Base-by-base conservation (phyloP, 495 filamentous ascomycete genomes). In the Cercophora samala region DNA sequence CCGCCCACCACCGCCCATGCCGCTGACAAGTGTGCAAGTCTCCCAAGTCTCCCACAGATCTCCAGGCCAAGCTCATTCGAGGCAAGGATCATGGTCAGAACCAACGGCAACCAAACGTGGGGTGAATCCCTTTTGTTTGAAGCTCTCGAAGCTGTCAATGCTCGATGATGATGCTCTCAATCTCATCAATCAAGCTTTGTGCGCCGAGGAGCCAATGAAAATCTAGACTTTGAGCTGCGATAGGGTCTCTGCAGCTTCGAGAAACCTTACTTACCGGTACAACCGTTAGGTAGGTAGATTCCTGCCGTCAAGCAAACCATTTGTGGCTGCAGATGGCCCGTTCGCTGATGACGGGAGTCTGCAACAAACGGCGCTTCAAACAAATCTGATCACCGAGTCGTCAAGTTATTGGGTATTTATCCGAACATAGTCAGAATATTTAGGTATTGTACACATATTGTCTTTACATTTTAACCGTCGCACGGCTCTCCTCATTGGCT, bases 21-120 rank as follows among this genome's bases (percentile, higher is more conserved):
- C 24, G 9, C 24, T 26, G n/a, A n/a, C n/a, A n/a, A n/a, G n/a
- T n/a, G n/a, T n/a, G 23, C 58, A 5, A 26, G 54, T 18, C 11
- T 1, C 4, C 1, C 11, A 4, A 26, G 26, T 8, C 58, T 8
- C 23, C 0, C 13, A 8, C n/a, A 21, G 53, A 56, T 56, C 53
- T 56, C 53, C 17, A 46, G 29, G 60, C 60, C 60, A 62, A 42
- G 60, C 60, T 62, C 29, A 18, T 60, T 60, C 46, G 2, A 17
- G 29, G 60, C 60, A 62, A 51, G 60, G 60, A 62, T 62, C 24
- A 23, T 11, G 26, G 58, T 23, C 17, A 29, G 24, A 32, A 9
- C 13, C 5, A 11, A 13, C 2, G 37, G 9, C 6, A 1, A 13
- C 5, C 5, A 11, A 56, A 21, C 53, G 53, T 22, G 53, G 53